phyloP scores from a whole-genome alignment of 805 yeast genomes.

The Kazachstania martiniae region DNA sequence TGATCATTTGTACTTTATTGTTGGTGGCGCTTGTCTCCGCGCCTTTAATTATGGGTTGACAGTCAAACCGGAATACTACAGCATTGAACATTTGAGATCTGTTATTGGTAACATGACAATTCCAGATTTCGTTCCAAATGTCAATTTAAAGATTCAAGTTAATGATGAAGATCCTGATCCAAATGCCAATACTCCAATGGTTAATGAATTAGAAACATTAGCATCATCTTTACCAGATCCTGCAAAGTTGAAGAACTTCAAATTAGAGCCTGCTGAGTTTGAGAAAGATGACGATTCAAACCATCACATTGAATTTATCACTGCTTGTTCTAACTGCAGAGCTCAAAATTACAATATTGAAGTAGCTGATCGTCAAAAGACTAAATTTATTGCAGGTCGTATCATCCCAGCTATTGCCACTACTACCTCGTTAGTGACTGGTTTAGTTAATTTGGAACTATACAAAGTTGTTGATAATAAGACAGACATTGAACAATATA shows the following conservation, averaged over 20 bases:
- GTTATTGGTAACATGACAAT: constrained; percentile 42
- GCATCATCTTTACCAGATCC: constrained; percentile 83
- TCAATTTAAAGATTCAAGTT: constrained; percentile 71
- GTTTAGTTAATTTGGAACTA: constrained; percentile 82
- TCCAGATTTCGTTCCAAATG: constrained; percentile 63
- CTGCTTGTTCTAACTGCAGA: constrained; percentile 93
- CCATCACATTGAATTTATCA: constrained; percentile 91
- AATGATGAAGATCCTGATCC: constrained; percentile 86
- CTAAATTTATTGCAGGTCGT: constrained; percentile 96
- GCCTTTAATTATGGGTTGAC: constrained; percentile 86
- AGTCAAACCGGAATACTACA: constrained; percentile 44
- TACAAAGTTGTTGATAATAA: constrained; percentile 78
- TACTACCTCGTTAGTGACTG: constrained; percentile 96
- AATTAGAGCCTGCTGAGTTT: constrained; percentile 82
- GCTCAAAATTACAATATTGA: constrained; percentile 87
- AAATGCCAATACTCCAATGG: constrained; percentile 40
- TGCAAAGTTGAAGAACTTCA: constrained; percentile 76
- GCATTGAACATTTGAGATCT: constrained; percentile 38
- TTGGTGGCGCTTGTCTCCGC: constrained; percentile 82
- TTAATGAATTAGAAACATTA: constrained; percentile 54
- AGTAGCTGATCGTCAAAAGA: constrained; percentile 77
- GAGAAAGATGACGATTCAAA: constrained; percentile 97
- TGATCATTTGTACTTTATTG: constrained; percentile 74
- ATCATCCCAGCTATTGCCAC: constrained; percentile 99
- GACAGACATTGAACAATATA: constrained; percentile 69